These are phyloP conservation scores for Rhodotorula babjevae DNA, from an alignment of 768 basidiomycete genomes.

Conservation along the genomic window DNA sequence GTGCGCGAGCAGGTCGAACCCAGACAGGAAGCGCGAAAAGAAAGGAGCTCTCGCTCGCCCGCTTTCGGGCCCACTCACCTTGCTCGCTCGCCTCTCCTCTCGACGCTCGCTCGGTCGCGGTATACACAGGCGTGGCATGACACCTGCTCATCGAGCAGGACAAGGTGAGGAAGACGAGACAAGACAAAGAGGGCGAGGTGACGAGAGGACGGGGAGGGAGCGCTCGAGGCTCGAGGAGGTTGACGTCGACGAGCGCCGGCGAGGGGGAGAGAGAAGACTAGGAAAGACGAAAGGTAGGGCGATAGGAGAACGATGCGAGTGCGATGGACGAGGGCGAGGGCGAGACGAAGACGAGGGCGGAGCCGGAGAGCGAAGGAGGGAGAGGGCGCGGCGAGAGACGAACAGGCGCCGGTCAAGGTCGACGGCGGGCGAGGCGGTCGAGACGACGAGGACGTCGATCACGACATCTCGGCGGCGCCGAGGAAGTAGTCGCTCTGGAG, in stretches of 20 bases:
- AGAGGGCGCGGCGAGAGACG: not conserved
- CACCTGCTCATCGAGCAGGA: not conserved
- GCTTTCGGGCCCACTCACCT: too few species aligned
- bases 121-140: not conserved
- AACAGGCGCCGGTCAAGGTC: too few species aligned
- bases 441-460: too few species aligned
- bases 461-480: conserved; percentile 2
- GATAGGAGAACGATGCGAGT: not conserved
- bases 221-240: not conserved
- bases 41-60: too few species aligned
- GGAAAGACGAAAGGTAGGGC: not conserved
- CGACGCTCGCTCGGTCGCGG: too few species aligned
- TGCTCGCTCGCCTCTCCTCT: too few species aligned
- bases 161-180: too few species aligned
- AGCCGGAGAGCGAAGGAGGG: not conserved
- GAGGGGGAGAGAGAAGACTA: not conserved
- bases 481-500: conserved; percentile 36
- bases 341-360: not conserved
- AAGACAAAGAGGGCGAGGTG: not conserved
- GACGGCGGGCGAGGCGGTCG: too few species aligned
- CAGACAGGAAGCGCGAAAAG: too few species aligned
- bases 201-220: not conserved
- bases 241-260: not conserved
- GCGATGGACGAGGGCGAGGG: not conserved
- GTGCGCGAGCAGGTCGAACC: too few species aligned